Base-by-base conservation (phyloP, 257 asterid species). In the Leonotis leonurus region DNA sequence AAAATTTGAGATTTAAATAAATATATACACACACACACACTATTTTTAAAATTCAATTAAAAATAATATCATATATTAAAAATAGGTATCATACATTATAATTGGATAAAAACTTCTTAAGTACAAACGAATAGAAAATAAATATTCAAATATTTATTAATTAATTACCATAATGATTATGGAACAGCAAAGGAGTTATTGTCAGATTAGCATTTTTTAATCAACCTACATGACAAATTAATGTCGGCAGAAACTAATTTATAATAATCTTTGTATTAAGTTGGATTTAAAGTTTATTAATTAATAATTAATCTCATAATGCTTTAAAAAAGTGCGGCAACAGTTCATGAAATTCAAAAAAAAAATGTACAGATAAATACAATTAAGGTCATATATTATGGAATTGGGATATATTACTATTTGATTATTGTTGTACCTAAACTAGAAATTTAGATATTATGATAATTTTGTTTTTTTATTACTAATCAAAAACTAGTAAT, bases 171-270 rank as follows among this genome's bases (percentile, higher is more conserved):
- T 54, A 18, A 50, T 54, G 49, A 50, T n/a, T n/a, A n/a, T n/a
- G n/a, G n/a, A n/a, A n/a, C n/a, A n/a, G n/a, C n/a, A n/a, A n/a
- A n/a, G n/a, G n/a, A 18, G 27, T 60, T n/a, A n/a, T 56, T 74
- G 74, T 61, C 80, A 70, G 60, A 32, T 57, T 68, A 56, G 41
- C 37, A 60, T 74, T 71, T 45, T 58, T 55, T 60, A 71, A 68
- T 60, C 69, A 65, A 72, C 71, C 59, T 43, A 75, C 56, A 58
- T 44, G 77, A 60, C 70, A 60, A 67, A 67, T 17, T n/a, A n/a
- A n/a, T 67, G 73, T 73, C 77, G 73, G 77, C 79, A 58, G 65
- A n/a, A 55, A 50, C 62, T 36, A 37, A 27, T 48, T 9, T 56
- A 48, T 68, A 48, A 51, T 65, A 64, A 40, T 64, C 41, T 52